These are phyloP conservation scores for Solanum infundibuliforme DNA, from an alignment of 257 asterid species.

Conservation along the genomic window DNA sequence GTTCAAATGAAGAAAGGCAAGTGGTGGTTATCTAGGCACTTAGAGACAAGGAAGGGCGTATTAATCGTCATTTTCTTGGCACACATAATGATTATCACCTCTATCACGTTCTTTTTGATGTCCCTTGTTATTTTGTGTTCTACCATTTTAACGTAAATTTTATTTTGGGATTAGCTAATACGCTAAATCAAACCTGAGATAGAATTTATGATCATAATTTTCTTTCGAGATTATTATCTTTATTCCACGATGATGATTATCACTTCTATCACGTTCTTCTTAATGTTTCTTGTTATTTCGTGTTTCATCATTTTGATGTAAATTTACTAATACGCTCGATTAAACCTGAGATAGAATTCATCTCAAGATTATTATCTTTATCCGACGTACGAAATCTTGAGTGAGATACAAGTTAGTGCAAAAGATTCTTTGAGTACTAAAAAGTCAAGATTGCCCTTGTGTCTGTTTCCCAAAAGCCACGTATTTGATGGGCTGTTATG, in stretches of 20 bases:
- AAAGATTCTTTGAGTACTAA: neutral
- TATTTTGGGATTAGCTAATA: too few relatives aligned
- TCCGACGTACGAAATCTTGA: neutral
- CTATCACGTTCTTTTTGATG: too few relatives aligned
- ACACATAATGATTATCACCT: neutral
- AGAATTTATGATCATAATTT: too few relatives aligned
- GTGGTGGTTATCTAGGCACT: neutral
- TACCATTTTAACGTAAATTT: too few relatives aligned
- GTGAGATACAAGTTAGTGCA: neutral
- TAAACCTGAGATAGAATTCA: too few relatives aligned
- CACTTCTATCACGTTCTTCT: neutral
- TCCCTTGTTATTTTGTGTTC: neutral
- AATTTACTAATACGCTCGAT: too few relatives aligned
- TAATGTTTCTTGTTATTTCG: neutral
- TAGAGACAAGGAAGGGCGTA: neutral
- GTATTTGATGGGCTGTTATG: neutral
- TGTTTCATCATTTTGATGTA: neutral
- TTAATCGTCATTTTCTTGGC: neutral
- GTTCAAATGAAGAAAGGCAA: neutral
- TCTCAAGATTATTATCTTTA: neutral
- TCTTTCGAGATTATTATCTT: neutral
- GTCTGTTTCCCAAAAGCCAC: neutral
- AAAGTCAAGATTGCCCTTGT: slow-evolving; percentile 1
- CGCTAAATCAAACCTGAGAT: too few relatives aligned
- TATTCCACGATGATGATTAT: neutral